These are phyloP conservation scores for Mycena alexandri DNA, from an alignment of 768 basidiomycete species.

Conservation along the genomic window DNA sequence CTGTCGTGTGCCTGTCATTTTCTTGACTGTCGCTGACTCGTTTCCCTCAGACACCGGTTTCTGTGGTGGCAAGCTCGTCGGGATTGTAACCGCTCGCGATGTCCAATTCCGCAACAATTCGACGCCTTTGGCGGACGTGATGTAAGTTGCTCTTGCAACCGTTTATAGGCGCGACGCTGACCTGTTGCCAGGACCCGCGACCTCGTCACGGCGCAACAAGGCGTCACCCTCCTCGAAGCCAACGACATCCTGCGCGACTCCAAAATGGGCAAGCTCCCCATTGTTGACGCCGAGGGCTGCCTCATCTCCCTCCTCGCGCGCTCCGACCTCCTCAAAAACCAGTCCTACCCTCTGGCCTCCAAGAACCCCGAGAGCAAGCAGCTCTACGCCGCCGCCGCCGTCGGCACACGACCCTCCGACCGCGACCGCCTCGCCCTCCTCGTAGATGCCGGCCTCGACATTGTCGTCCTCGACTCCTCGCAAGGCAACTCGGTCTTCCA, in stretches of 20 bases:
- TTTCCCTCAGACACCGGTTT: conserved; percentile 78
- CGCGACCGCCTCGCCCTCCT: conserved; percentile 86
- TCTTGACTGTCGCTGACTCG: conserved; percentile 38
- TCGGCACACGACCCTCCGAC: conserved; percentile 93
- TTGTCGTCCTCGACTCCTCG: conserved; percentile 94
- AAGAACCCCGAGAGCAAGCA: conserved; percentile 94
- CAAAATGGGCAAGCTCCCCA: conserved; percentile 98
- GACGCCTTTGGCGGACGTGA: conserved; percentile 81
- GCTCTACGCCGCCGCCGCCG: conserved; percentile 94
- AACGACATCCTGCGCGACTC: conserved; percentile 95
- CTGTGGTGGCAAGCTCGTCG: conserved; percentile 92
- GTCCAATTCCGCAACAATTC: conserved; percentile 87
- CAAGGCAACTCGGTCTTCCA: conserved; percentile 97
- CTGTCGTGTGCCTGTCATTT: conserved; percentile 18
- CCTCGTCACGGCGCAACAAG: conserved; percentile 88
- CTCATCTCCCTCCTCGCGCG: conserved; percentile 91
- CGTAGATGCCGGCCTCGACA: conserved; percentile 94
- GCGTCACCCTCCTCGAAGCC: conserved; percentile 91
- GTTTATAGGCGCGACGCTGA: not conserved
- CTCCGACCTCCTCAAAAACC: conserved; percentile 97
- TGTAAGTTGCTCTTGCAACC: conserved; percentile 45
- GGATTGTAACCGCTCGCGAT: conserved; percentile 97
- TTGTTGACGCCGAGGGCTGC: conserved; percentile 74
- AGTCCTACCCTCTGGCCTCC: conserved; percentile 94
- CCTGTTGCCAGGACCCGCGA: conserved; percentile 67